These are phyloP conservation scores for Carex myosuroides DNA, from an alignment of 176 grass and related monocot species.

Conservation along the genomic window DNA sequence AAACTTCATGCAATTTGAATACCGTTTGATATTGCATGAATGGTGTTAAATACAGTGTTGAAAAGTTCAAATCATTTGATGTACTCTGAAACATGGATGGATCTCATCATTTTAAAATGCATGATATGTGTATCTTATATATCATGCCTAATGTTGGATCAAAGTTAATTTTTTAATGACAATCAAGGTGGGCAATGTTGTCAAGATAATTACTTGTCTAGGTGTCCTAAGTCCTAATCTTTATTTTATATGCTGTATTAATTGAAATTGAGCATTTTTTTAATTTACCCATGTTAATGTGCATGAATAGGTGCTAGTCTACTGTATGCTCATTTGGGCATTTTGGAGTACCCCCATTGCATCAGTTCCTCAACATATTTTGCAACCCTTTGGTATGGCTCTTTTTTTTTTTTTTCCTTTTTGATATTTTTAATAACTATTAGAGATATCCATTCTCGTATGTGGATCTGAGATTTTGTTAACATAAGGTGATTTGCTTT, in stretches of 20 bases:
- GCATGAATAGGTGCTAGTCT: constrained; percentile 51
- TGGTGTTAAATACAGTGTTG: not conserved
- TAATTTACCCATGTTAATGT: constrained; percentile 13
- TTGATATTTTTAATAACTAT: not conserved
- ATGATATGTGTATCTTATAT: not conserved
- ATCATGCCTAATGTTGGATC: not conserved
- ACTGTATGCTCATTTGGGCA: constrained; percentile 36
- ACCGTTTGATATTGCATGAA: not conserved
- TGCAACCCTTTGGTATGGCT: constrained; percentile 80
- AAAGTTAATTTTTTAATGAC: not conserved
- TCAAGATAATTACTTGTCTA: not conserved
- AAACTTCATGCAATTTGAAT: not conserved
- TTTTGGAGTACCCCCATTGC: constrained; percentile 75
- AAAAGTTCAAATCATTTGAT: not conserved
- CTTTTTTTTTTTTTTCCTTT: not conserved
- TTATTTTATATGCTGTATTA: not conserved
- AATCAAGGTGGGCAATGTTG: not conserved
- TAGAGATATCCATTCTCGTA: not conserved
- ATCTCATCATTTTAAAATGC: not conserved
- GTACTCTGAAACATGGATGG: not conserved
- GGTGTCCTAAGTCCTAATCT: not conserved
- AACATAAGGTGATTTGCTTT: not conserved
- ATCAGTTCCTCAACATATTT: constrained; percentile 65
- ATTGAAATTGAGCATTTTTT: constrained; percentile 6
- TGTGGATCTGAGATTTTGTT: not conserved